Base-by-base conservation (phyloP, 176 grass and related monocot genomes). In the Juncus effusus region DNA sequence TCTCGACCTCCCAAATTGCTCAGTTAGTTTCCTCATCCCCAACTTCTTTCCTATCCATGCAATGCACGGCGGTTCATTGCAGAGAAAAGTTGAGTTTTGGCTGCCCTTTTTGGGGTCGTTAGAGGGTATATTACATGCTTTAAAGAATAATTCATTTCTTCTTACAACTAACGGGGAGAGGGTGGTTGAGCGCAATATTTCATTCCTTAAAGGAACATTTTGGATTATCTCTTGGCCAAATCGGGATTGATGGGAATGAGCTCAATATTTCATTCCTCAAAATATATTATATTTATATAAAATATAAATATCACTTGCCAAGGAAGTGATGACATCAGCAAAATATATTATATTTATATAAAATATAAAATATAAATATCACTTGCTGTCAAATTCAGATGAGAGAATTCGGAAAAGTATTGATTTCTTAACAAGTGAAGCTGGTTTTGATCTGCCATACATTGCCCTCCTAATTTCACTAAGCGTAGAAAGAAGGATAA, bases 381-480 rank as follows among this genome's bases (percentile, higher is more conserved):
- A n/a, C n/a, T n/a, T n/a, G 28, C 38, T 62, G 60, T 7, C 0
- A 11, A 13, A 38, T 38, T 5, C 28, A 38, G 15, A 36, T 10
- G 10, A 62, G 10, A 35, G 10, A 2, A 11, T 40, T 5, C 4
- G 6, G 8, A 38, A 13, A 13, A 62, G 38, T 13, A 62, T 62
- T 5, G 19, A 63, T 67, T 65, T 80, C 16, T 3, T 40, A 72
- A n/a, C 45, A 74, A 15, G 42, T 62, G 0, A 87, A 67, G 65
- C 12, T 76, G 3, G 60, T 79, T 36, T 4, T 81, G 8, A 70
- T 87, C 36, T 65, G 54, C 58, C 75, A 2, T n/a, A 65, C 81
- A 2, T 81, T 77, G 14, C 83, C 3, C 6, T 1, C 38, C 15
- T 62, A 4, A 14, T 62, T 13, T 12, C 5, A 36, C 37, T 10